A percentile compares a stretch with the other conserved stretches of the same genome.
Conservation (phyloP, 208 protist species). For the Crithidia sp. region DNA sequence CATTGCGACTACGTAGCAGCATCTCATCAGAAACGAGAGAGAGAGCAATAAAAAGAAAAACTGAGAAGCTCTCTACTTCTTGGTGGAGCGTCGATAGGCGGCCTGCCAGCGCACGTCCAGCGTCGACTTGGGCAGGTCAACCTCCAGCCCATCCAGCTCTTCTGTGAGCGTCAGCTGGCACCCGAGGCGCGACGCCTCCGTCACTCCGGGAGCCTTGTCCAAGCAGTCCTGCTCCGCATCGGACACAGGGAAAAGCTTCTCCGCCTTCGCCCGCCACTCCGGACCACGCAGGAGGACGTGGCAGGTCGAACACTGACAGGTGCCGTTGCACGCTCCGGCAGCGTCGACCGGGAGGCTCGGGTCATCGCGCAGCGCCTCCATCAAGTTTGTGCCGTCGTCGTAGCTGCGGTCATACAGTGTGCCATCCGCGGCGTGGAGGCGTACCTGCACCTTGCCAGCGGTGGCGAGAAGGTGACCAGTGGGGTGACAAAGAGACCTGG, state of each 20-base stretch:
- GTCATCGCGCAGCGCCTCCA: slow-evolving; percentile 88
- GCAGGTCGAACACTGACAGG: slow-evolving; percentile 95
- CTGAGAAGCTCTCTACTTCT: neutral
- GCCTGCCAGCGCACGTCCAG: slow-evolving; percentile 28
- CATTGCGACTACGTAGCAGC: too few relatives aligned
- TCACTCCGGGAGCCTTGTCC: slow-evolving; percentile 39
- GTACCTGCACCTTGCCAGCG: slow-evolving; percentile 46
- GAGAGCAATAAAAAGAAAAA: neutral
- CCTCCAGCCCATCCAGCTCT: slow-evolving; percentile 44
- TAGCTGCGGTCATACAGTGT: slow-evolving; percentile 19
- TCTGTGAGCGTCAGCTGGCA: slow-evolving; percentile 62
- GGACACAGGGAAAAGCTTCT: slow-evolving; percentile 60
- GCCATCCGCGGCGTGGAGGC: slow-evolving; percentile 36
- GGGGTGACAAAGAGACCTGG: neutral
- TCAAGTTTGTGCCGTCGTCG: slow-evolving; percentile 68
- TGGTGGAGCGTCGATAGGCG: slow-evolving; percentile 14
- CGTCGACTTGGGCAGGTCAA: slow-evolving; percentile 28
- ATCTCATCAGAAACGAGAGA: too few relatives aligned
- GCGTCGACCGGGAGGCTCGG: slow-evolving; percentile 51
- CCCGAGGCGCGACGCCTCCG: slow-evolving; percentile 49
- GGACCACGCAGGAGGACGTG: slow-evolving; percentile 89
- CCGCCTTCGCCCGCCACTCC: slow-evolving; percentile 73
- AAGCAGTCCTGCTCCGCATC: slow-evolving; percentile 79
- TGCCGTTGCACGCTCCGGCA: slow-evolving; percentile 92
- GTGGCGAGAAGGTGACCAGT: neutral